Percentiles rank a stretch among this genome's conserved stretches.
Evolutionary conservation across 2,329 filamentous ascomycete species (phyloP).

Genomic region (Whalleya microplaca): DNA sequence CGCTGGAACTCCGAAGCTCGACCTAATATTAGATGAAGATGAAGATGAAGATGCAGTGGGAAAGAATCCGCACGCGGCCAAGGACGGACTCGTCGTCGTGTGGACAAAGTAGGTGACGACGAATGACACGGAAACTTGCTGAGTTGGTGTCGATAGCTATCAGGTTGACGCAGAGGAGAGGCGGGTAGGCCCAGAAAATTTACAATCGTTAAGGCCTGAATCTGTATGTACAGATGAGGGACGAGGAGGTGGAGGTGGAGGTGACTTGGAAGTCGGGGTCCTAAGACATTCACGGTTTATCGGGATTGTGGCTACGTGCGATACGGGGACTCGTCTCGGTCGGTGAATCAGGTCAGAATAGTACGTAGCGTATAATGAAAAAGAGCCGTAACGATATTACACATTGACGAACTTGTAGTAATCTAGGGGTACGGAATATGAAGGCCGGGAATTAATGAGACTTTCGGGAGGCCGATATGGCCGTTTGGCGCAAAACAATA

Average conservation of each 20-base stretch:
- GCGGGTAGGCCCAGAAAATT: not conserved
- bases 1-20: not conserved
- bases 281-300: not conserved
- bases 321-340: not conserved
- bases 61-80: too few species aligned
- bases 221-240: too few species aligned
- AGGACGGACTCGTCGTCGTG: too few species aligned
- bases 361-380: not conserved
- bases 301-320: not conserved
- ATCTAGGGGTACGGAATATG: not conserved
- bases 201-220: not conserved
- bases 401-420: not conserved
- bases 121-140: too few species aligned
- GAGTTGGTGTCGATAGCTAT: too few species aligned
- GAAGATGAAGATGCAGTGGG: too few species aligned
- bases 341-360: not conserved
- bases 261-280: too few species aligned
- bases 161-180: not conserved
- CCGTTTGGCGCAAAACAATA: not conserved
- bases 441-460: not conserved
- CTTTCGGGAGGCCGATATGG: not conserved
- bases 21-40: slow-evolving; percentile 8
- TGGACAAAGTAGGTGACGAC: not conserved
- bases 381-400: not conserved
- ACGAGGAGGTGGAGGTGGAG: too few species aligned